These are phyloP conservation scores for Grosmannia huntii DNA, from an alignment of 2,329 filamentous ascomycete species.

Conservation along the genomic window DNA sequence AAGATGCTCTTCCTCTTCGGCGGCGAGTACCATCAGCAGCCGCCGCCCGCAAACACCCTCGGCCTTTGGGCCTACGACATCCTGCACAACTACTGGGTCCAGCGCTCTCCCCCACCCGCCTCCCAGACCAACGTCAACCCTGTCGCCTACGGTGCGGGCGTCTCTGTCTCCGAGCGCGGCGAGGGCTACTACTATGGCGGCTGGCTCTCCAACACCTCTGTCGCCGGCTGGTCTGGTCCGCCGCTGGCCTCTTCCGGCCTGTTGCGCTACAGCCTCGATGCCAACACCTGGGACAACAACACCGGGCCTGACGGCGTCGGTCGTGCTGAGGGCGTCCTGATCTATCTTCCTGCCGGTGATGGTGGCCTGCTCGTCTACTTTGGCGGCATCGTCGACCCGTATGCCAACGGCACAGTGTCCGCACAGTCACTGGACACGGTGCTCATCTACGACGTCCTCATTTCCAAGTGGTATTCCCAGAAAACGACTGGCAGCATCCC, in stretches of 20 bases:
- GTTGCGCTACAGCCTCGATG: constrained; percentile 42
- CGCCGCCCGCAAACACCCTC: constrained; percentile 27
- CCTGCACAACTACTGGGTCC: constrained; percentile 42
- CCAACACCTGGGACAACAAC: constrained; percentile 36
- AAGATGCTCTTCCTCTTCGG: constrained; percentile 51
- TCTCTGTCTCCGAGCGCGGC: constrained; percentile 38
- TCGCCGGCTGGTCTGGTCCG: constrained; percentile 35
- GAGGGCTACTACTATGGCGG: constrained; percentile 51
- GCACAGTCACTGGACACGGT: constrained; percentile 36
- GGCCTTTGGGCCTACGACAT: constrained; percentile 45
- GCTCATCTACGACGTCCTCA: constrained; percentile 47
- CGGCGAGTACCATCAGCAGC: constrained; percentile 35
- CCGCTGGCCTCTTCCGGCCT: constrained; percentile 37
- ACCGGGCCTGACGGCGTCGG: constrained; percentile 39
- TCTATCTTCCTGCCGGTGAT: constrained; percentile 47
- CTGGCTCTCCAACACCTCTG: constrained; percentile 42
- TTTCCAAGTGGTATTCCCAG: constrained; percentile 47
- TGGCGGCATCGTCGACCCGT: constrained; percentile 40
- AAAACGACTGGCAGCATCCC: constrained; percentile 41
- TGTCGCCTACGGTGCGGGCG: constrained; percentile 44
- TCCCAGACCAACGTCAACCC: constrained; percentile 23
- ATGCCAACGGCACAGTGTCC: constrained; percentile 31
- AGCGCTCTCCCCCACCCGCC: constrained; percentile 24
- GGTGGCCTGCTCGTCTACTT: constrained; percentile 48
- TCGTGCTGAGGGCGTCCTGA: constrained; percentile 46